Evolutionary conservation across 225 moss, liverwort and hornwort genomes (phyloP), one percentile per base, ranked within the genome.

Genomic region (Pseudisothecium myosuroides): DNA sequence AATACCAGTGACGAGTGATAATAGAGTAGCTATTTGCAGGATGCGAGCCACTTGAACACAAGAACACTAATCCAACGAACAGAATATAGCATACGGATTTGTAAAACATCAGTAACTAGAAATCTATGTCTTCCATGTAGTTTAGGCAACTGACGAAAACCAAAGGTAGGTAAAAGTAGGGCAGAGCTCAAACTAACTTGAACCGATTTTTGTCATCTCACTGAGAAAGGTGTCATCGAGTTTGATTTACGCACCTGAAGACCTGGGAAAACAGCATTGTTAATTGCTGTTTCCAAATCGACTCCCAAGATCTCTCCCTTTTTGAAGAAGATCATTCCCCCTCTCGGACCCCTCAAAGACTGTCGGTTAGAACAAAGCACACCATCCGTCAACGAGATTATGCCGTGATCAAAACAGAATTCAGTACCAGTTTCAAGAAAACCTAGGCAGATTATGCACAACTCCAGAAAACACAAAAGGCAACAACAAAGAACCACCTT

Each of bases 221-320:
- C 69, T 67, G 45, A 67, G 39, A 61, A 52, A 79, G 45, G 17
- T 43, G 36, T 45, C 17, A 68, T 89, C 68, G 22, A 83, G 27
- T 75, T 82, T 82, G 15, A 80, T 50, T 87, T 80, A 76, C 92
- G 63, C 41, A 96, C 96, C 95, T 96, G 96, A 87, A 96, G 92
- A 58, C 96, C 95, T 45, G 97, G 97, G 86, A 98, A 98, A 69
- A 98, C 96, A 89, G 96, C 96, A 86, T 96, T 96, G 87, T 98
- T 98, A 49, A 98, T 96, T 50, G 92, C 88, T 27, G 81, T 94
- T 91, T 98, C 97, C 67, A 98, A 73, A 87, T 98, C 94, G 43
- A 96, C 78, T 85, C 97, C 97, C 85, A 93, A 87, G 50, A 95
- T 92, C 77, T 91, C 91, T 89, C 90, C 94, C 89, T 94, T 98